Conservation (phyloP, 495 filamentous ascomycete genomes). For the Cairneyella variabilis region DNA sequence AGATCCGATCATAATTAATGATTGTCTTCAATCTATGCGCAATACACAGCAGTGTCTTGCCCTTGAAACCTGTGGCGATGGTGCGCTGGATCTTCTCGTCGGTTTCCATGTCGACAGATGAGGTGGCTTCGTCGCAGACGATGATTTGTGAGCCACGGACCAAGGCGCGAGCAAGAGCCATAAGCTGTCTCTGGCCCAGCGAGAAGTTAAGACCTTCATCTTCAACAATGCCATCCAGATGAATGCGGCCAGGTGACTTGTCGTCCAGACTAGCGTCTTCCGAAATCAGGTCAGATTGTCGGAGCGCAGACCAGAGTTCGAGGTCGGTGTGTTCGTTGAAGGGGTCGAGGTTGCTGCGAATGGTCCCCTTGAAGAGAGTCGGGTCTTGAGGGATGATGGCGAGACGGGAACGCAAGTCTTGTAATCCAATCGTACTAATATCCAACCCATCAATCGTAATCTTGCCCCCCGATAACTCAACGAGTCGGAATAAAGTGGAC, state of each 20-base stretch:
- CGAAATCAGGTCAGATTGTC: slow-evolving; percentile 73
- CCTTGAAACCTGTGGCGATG: slow-evolving; percentile 81
- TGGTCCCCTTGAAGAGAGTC: slow-evolving; percentile 87
- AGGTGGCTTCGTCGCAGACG: slow-evolving; percentile 94
- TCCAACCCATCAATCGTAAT: slow-evolving; percentile 91
- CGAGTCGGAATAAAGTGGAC: slow-evolving; percentile 85
- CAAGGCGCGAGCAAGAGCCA: slow-evolving; percentile 88
- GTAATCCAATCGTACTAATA: slow-evolving; percentile 78
- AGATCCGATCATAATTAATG: slow-evolving; percentile 91
- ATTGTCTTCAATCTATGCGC: slow-evolving; percentile 92
- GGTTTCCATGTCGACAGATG: slow-evolving; percentile 91
- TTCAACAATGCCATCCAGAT: slow-evolving; percentile 81
- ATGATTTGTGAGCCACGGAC: slow-evolving; percentile 87
- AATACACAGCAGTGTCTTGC: slow-evolving; percentile 89
- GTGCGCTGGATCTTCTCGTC: slow-evolving; percentile 92
- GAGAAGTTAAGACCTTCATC: slow-evolving; percentile 96
- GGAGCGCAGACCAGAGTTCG: slow-evolving; percentile 81
- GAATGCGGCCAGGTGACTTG: slow-evolving; percentile 52
- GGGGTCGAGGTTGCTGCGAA: slow-evolving; percentile 88
- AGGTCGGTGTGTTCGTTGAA: slow-evolving; percentile 86
- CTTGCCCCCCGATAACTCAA: slow-evolving; percentile 76
- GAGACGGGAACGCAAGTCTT: slow-evolving; percentile 81
- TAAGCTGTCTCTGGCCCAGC: slow-evolving; percentile 91
- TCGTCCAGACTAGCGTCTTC: slow-evolving; percentile 39
- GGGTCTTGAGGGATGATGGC: slow-evolving; percentile 97